Evolutionary conservation across 179 eudicot species (phyloP), one percentile per base, ranked within the genome.

Genomic region (Carnegiea gigantea): DNA sequence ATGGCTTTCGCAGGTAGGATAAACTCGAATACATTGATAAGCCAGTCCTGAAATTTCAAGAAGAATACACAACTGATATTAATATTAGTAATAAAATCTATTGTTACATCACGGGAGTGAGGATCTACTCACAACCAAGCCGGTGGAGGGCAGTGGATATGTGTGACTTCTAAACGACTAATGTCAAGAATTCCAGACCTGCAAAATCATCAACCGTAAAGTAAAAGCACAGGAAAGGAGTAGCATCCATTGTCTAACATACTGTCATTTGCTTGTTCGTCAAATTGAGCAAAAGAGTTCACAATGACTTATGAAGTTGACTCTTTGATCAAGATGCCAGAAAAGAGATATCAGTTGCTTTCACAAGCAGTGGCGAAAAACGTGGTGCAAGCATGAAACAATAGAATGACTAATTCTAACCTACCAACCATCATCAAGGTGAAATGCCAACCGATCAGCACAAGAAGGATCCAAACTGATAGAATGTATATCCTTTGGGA

Each of bases 91-190:
- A 72, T 21, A 44, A 51, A 40, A 30, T 46, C 51, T 70, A 20
- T 46, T 51, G 36, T 20, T 33, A 62, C 77, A 49, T 70, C 51
- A 40, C 3, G 44, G 44, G 53, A 21, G 77, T 6, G 60, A 74
- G 79, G 78, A 70, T 81, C 65, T 71, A 92, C 98, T 95, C 83
- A 96, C 99, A 92, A 80, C 98, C 98, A 94, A 40, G 95, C 90
- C n/a, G 99, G 99, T 57, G 98, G 99, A 88, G 99, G 99, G 84
- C 99, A 96, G 84, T 96, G 99, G 82, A 94, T 91, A 86, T 96
- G 99, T 36, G 99, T 90, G 80, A 92, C 95, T 84, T 91, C 88
- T 84, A 86, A 82, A 83, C 82, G 89, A 84, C 86, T 89, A 60
- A 89, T 74, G 79, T 94, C 93, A 75, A 96, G 86, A 76, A 92